Base-by-base conservation (phyloP, 352 stramenopile genomes). In the Pythium folliculosum region DNA sequence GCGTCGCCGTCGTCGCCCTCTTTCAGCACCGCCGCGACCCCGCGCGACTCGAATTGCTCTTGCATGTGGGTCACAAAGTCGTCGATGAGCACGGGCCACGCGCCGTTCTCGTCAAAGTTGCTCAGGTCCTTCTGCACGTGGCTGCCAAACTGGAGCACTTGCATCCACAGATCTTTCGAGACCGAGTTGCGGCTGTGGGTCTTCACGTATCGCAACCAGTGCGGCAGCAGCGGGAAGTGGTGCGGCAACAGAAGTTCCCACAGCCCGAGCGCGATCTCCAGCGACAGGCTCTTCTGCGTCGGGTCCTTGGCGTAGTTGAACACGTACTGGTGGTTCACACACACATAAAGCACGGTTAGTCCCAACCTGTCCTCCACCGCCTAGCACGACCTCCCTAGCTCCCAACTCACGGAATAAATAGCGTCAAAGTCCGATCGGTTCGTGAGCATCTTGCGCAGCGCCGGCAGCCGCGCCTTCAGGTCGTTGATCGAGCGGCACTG, bases 91-190 rank as follows among this genome's bases (percentile, higher is more conserved):
- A 96, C 88, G 21, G 88, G 88, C 88, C 88, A 96, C 16, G 88
- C 88, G 61, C 84, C 84, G 47, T 96, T 96, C 57, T 93, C 86
- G 67, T 96, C 86, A 73, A 90, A 96, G 67, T 94, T 93, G 76
- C 78, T 89, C 69, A 96, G 50, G 49, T 92, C 80, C 6, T 71
- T 49, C 23, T 80, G 73, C 44, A 96, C 88, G 56, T 94, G 86
- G 21, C 76, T 55, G 35, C 82, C 82, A 77, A 96, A 96, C 53
- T 96, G 83, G 53, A 96, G 72, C 53, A 91, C 78, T 55, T 96
- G 88, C 53, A 92, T 86, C 88, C 88, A 96, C 63, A 94, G 54
- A 60, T 96, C 88, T 51, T 89, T 92, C 5, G 88, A 92, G 43
- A 96, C 83, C 23, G 89, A 89, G 68, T 90, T 92, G 17, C 81